Percentiles rank a stretch among this genome's conserved stretches.
These are phyloP conservation scores for Pleurotus giganteus DNA, from an alignment of 768 basidiomycete species.

Conservation along the genomic window DNA sequence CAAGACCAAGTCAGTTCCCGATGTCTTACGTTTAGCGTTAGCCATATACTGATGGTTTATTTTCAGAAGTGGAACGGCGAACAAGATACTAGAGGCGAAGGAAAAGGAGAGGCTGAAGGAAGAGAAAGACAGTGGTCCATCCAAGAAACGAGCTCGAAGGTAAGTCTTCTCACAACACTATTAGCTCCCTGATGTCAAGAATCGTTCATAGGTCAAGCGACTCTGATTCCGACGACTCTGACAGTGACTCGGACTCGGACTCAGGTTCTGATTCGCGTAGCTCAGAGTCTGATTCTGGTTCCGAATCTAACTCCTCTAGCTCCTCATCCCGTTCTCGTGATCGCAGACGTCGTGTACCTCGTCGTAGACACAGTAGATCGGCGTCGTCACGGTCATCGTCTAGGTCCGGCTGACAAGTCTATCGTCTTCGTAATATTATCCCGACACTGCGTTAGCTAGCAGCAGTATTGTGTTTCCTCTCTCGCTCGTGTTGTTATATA, in stretches of 20 bases:
- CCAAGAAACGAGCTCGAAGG: conserved; percentile 38
- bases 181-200: neutral
- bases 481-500: no score
- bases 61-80: conserved; percentile 72
- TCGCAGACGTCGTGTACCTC: conserved; percentile 37
- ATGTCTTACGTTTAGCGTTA: conserved; percentile 2
- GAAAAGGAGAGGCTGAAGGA: conserved; percentile 69
- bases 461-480: no score
- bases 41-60: conserved; percentile 1
- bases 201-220: neutral
- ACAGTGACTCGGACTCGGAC: conserved; percentile 46
- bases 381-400: conserved; percentile 10
- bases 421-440: neutral
- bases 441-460: no score
- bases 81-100: conserved; percentile 79
- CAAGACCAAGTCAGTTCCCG: conserved; percentile 61
- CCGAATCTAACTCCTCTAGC: conserved; percentile 40
- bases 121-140: conserved; percentile 30
- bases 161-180: conserved; percentile 17
- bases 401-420: neutral
- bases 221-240: conserved; percentile 25
- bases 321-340: conserved; percentile 42
- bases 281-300: conserved; percentile 23
- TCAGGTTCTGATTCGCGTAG: conserved; percentile 37
- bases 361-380: conserved; percentile 13